Evolutionary conservation across 169 alveolate genomes (phyloP).

Genomic region (Pseudocohnilembus persalinus): DNA sequence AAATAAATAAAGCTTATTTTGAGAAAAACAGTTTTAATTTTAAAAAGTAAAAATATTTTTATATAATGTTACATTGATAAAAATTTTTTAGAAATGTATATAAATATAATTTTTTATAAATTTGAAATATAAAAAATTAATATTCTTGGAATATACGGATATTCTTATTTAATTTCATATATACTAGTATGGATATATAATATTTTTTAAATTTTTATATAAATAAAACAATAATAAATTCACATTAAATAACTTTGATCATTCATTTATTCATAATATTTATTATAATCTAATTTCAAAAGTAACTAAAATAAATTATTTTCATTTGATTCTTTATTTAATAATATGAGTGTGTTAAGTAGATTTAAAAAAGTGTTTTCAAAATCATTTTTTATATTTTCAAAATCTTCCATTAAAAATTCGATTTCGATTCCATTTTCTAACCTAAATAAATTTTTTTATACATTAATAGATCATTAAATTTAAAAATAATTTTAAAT

Average conservation of each 20-base stretch:
- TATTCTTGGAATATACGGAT: too few relatives aligned
- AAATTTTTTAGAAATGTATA: too few relatives aligned
- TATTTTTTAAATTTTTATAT: too few relatives aligned
- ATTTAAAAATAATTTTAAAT: not conserved
- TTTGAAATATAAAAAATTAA: too few relatives aligned
- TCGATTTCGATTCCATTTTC: constrained; percentile 16
- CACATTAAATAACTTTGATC: not conserved
- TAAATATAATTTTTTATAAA: too few relatives aligned
- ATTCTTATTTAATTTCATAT: too few relatives aligned
- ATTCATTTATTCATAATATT: constrained; percentile 1
- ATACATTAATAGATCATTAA: not conserved
- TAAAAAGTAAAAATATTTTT: too few relatives aligned
- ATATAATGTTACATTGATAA: too few relatives aligned
- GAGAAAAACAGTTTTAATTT: too few relatives aligned
- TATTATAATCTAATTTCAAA: constrained; percentile 14
- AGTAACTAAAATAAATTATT: constrained; percentile 5
- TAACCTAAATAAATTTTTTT: not conserved
- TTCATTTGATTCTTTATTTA: constrained; percentile 13
- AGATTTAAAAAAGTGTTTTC: constrained; percentile 4
- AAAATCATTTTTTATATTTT: not conserved
- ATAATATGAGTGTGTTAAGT: not conserved
- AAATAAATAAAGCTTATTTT: too few relatives aligned
- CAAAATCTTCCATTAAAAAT: constrained; percentile 2
- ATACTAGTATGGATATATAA: too few relatives aligned
- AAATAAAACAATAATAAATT: too few relatives aligned